Evolutionary conservation across 495 filamentous ascomycete species (phyloP).

Genomic region (Clavariopsis aquatica): DNA sequence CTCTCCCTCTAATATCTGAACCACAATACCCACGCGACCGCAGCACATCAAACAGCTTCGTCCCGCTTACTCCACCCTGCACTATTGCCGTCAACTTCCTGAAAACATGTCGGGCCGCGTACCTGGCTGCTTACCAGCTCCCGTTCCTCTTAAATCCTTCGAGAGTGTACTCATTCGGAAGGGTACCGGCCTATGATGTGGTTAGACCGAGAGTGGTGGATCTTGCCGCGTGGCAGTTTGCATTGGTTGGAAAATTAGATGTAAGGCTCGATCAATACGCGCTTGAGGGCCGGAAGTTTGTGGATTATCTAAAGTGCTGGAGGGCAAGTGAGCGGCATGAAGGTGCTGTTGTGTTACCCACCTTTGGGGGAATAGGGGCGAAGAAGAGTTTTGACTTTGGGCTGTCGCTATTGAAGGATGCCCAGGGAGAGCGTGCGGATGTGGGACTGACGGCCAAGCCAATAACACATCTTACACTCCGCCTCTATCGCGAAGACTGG

Average conservation of each 20-base stretch:
- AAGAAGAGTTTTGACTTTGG: neutral
- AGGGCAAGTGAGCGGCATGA: conserved; percentile 1
- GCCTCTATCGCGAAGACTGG: conserved; percentile 30
- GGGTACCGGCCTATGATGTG: neutral
- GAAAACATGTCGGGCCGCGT: conserved; percentile 24
- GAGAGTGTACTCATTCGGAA: conserved; percentile 13
- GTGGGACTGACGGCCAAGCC: too few relatives aligned
- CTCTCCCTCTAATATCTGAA: neutral
- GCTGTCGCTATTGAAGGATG: neutral
- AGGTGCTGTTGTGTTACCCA: conserved; percentile 6
- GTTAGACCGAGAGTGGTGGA: neutral
- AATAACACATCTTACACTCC: neutral
- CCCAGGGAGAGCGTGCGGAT: too few relatives aligned
- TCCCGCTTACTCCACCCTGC: neutral
- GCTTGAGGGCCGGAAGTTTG: conserved; percentile 13
- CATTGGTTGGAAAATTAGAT: conserved; percentile 11
- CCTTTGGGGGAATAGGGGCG: neutral
- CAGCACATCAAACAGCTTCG: neutral
- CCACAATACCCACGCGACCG: neutral
- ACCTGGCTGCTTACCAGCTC: conserved; percentile 29
- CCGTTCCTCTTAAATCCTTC: conserved; percentile 29
- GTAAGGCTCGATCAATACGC: neutral
- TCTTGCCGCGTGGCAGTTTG: conserved; percentile 32
- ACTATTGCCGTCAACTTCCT: conserved; percentile 29
- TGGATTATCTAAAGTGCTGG: neutral